Evolutionary conservation across 768 basidiomycete species (phyloP), one percentile per base, ranked within the genome.

Genomic region (Kwoniella newhampshirensis): DNA sequence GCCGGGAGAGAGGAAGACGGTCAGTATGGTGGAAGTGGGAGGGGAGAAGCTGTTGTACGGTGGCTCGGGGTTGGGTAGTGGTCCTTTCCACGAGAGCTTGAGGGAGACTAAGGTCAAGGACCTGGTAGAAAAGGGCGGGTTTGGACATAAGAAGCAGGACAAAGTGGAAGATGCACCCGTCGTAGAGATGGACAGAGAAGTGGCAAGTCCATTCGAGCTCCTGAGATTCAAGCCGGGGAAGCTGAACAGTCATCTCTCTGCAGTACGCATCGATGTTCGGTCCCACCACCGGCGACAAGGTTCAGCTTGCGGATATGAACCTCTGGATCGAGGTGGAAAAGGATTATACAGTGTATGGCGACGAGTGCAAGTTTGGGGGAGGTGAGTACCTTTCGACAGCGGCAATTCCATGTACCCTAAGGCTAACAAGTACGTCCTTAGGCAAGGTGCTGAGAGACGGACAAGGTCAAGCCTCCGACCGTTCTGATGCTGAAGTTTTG

Each of bases 341-440:
- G 27, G 94, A 99, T 66, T 81, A 82, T 85, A 88, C 93, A 4
- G 79, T 85, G 3, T 94, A 96, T 71, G 96, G 94, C 1, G 94
- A 98, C 57, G 94, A 98, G 77, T 87, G 89, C 78, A 98, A 97
- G 78, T 99, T 99, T 67, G 96, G 96, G 7, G 94, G 92, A 69
- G 94, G 91, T 85, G 67, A 64, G 71, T 63, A 18, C 17, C 2
- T n/a, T n/a, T n/a, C n/a, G n/a, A 96, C 71, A 94, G 94, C 1
- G 94, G 97, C 57, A 94, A 97, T 77, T 87, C 89, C 78, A 97
- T 96, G 78, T 98, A 98, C 67, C 94, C 96, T 8, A 93, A 92
- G 69, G 93, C 90, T 85, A 67, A 64, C 70, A 61, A 18, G 13
- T 4, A 51, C 15, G 12, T 40, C n/a, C 13, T 5, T 60, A 90